These are phyloP conservation scores for Asterochloris sp. DNA, from an alignment of 139 green algal genomes.

Conservation along the genomic window DNA sequence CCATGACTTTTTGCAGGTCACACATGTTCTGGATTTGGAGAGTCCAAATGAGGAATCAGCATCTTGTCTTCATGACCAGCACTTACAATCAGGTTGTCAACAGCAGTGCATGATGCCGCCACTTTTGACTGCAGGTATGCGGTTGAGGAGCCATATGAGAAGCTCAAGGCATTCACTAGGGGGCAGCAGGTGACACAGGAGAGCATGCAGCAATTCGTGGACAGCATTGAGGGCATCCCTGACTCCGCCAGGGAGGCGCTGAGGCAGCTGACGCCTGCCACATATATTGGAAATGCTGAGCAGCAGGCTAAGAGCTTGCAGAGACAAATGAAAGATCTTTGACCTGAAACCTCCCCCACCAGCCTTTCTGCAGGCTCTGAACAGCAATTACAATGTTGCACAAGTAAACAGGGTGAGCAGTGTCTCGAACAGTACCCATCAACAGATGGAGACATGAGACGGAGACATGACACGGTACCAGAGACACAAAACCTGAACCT, in stretches of 20 bases:
- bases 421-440: too few relatives aligned
- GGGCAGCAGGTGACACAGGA: conserved; percentile 75
- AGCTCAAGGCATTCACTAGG: conserved; percentile 97
- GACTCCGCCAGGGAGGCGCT: conserved; percentile 61
- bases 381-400: too few relatives aligned
- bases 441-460: too few relatives aligned
- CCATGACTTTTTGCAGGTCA: too few relatives aligned
- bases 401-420: too few relatives aligned
- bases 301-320: conserved; percentile 45
- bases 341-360: too few relatives aligned
- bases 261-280: conserved; percentile 71
- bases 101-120: not conserved
- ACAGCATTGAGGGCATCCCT: conserved; percentile 73
- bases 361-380: too few relatives aligned
- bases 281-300: conserved; percentile 93
- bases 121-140: conserved; percentile 58
- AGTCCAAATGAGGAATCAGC: too few relatives aligned
- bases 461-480: too few relatives aligned
- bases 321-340: too few relatives aligned
- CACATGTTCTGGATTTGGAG: too few relatives aligned
- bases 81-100: not conserved
- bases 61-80: not conserved
- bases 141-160: conserved; percentile 96
- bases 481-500: too few relatives aligned
- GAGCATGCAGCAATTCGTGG: conserved; percentile 69